These are phyloP conservation scores for Tranzscheliella williamsii DNA, from an alignment of 1,284 basidiomycete species.

Conservation along the genomic window DNA sequence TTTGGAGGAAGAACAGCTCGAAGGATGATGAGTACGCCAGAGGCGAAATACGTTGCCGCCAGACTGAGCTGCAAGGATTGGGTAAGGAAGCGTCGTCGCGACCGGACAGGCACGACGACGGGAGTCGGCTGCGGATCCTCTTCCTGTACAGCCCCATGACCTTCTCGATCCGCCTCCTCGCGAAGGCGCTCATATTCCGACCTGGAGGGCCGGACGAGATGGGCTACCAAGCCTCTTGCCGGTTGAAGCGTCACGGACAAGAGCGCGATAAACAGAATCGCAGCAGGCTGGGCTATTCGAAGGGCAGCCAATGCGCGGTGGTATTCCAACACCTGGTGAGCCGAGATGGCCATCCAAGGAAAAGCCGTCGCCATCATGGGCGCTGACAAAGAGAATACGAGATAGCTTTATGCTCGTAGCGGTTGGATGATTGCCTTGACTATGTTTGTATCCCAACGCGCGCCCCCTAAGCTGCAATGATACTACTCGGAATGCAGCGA, in stretches of 20 bases:
- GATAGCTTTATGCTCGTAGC: too few relatives aligned
- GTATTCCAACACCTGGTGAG: too few relatives aligned
- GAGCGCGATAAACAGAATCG: constrained; percentile 31
- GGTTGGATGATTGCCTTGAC: too few relatives aligned
- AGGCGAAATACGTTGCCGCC: constrained; percentile 43
- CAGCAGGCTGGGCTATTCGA: constrained; percentile 34
- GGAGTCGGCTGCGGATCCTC: constrained; percentile 40
- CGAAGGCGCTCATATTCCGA: constrained; percentile 27
- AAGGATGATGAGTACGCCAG: constrained; percentile 50
- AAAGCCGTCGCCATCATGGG: too few relatives aligned
- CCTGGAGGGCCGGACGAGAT: constrained; percentile 8
- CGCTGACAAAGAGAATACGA: too few relatives aligned
- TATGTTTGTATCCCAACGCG: too few relatives aligned
- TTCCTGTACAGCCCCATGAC: neutral
- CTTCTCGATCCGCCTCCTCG: constrained; percentile 14
- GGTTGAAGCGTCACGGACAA: constrained; percentile 29
- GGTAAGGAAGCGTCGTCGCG: constrained; percentile 40
- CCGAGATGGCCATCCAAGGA: too few relatives aligned
- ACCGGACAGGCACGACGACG: constrained; percentile 49
- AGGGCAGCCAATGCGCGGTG: constrained; percentile 18
- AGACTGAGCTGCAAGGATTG: constrained; percentile 32
- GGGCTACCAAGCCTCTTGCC: constrained; percentile 10
- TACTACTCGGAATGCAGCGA: too few relatives aligned
- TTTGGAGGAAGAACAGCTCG: constrained; percentile 51
- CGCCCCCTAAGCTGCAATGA: too few relatives aligned